Conservation (phyloP, 306 rosid genomes). For the Inga oerstediana region DNA sequence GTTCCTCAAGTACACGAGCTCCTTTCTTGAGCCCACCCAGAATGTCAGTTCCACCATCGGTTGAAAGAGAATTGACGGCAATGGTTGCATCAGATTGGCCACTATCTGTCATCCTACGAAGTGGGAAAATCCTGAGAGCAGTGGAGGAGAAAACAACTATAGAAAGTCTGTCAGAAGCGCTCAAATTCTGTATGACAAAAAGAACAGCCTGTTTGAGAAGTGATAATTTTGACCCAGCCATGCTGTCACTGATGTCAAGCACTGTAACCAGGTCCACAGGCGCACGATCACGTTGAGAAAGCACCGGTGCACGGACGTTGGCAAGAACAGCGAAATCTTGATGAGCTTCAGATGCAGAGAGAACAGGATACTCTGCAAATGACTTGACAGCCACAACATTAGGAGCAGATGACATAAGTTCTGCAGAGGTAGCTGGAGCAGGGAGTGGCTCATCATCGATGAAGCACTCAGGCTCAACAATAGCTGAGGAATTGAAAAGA, state of each 20-base stretch:
- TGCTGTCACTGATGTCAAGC: slow-evolving; percentile 76
- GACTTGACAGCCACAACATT: slow-evolving; percentile 2
- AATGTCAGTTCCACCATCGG: slow-evolving; percentile 69
- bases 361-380: not conserved
- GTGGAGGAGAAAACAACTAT: slow-evolving; percentile 66
- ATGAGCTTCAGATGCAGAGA: slow-evolving; percentile 34
- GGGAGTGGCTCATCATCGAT: slow-evolving; percentile 19
- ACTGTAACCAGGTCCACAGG: slow-evolving; percentile 71
- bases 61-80: slow-evolving; percentile 55
- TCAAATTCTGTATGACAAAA: slow-evolving; percentile 65
- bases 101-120: slow-evolving; percentile 54
- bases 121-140: slow-evolving; percentile 68
- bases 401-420: not conserved
- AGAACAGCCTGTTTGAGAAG: slow-evolving; percentile 70
- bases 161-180: slow-evolving; percentile 67
- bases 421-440: not conserved
- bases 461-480: not conserved
- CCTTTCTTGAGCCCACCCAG: slow-evolving; percentile 63
- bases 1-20: slow-evolving; percentile 57
- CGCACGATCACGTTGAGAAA: slow-evolving; percentile 46
- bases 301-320: slow-evolving; percentile 46
- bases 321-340: slow-evolving; percentile 52
- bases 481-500: not conserved
- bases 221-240: slow-evolving; percentile 68
- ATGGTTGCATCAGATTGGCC: slow-evolving; percentile 59